Evolutionary conservation across 495 filamentous ascomycete genomes (phyloP).

Genomic region (Bombardia bombarda): DNA sequence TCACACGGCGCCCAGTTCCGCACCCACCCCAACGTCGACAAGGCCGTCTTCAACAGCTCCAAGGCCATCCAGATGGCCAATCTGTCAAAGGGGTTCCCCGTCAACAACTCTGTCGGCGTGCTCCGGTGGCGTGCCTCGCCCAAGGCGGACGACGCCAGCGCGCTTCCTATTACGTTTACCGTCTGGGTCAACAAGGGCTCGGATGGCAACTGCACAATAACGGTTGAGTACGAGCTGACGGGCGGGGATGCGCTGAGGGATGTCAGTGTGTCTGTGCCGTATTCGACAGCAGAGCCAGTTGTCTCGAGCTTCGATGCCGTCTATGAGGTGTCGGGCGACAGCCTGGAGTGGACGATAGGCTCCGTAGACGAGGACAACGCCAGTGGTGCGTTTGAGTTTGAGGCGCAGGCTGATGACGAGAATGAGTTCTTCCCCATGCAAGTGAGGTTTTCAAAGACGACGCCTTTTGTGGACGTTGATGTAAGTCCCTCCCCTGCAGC

Average conservation of each 20-base stretch:
- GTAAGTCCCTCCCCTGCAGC: constrained; percentile 41
- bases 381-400: constrained; percentile 86
- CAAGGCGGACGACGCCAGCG: constrained; percentile 62
- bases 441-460: constrained; percentile 78
- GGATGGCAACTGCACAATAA: constrained; percentile 70
- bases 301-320: constrained; percentile 90
- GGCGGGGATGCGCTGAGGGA: constrained; percentile 67
- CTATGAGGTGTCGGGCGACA: constrained; percentile 91
- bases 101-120: constrained; percentile 82
- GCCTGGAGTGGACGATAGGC: constrained; percentile 86
- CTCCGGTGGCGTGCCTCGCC: constrained; percentile 78
- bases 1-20: constrained; percentile 78
- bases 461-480: constrained; percentile 84
- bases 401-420: constrained; percentile 75
- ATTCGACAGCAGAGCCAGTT: constrained; percentile 67
- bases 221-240: constrained; percentile 87
- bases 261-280: constrained; percentile 81
- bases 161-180: constrained; percentile 83
- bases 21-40: constrained; percentile 94
- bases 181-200: constrained; percentile 90
- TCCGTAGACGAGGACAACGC: constrained; percentile 70
- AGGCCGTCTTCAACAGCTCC: constrained; percentile 64
- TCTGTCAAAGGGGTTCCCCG: constrained; percentile 74
- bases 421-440: constrained; percentile 96
- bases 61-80: constrained; percentile 83